phyloP scores from a whole-genome alignment of 148 eudicot species.

The Rhododendron henanense region DNA sequence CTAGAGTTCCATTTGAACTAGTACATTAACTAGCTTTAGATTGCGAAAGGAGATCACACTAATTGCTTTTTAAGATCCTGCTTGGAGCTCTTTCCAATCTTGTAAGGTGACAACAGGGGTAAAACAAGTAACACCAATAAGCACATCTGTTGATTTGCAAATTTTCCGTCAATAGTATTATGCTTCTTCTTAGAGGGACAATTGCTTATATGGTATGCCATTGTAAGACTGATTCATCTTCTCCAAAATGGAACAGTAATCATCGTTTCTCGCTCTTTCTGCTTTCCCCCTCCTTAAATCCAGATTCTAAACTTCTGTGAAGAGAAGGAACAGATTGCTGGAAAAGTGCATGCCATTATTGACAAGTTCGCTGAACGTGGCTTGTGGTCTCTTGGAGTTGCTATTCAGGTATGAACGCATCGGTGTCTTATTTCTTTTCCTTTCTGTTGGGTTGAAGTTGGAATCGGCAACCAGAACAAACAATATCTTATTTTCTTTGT shows the following conservation, averaged over 20 bases:
- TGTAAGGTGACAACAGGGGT: background rate
- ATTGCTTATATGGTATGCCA: background rate
- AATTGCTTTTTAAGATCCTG: background rate
- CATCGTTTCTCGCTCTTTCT: background rate
- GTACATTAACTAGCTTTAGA: background rate
- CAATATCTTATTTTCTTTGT: background rate
- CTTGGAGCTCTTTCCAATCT: background rate
- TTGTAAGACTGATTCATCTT: background rate
- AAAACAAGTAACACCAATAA: background rate
- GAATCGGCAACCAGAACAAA: background rate
- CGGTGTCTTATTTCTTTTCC: background rate
- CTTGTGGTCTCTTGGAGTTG: slow-evolving; percentile 66
- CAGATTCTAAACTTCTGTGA: slow-evolving; percentile 61
- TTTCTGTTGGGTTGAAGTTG: background rate
- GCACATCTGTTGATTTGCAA: background rate
- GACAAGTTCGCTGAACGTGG: slow-evolving; percentile 75
- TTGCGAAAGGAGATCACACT: background rate
- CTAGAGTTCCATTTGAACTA: background rate
- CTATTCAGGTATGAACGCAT: slow-evolving; percentile 32
- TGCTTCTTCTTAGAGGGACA: background rate
- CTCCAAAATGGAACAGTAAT: background rate
- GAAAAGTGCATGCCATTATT: slow-evolving; percentile 48
- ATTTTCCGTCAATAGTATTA: background rate
- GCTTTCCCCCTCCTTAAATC: background rate
- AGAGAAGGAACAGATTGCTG: slow-evolving; percentile 54